A percentile compares a stretch with the other conserved stretches of the same genome.
Conservation (phyloP, 768 basidiomycete genomes). For the Coprinopsis sp. region DNA sequence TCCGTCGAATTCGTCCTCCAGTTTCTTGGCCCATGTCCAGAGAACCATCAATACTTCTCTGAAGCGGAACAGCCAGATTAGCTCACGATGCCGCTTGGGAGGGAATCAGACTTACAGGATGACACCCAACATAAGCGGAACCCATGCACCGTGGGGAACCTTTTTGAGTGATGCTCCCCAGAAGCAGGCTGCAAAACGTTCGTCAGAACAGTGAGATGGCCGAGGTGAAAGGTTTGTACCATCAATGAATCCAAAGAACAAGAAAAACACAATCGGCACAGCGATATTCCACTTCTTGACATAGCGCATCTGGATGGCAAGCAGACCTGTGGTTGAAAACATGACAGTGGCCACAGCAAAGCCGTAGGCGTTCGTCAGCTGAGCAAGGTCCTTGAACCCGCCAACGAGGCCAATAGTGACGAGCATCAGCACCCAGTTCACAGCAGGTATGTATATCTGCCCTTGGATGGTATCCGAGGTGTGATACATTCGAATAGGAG, state of each 20-base stretch:
- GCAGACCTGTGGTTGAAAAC: slow-evolving; percentile 53
- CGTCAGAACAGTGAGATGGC: no score
- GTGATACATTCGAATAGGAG: slow-evolving; percentile 52
- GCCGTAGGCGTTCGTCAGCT: slow-evolving; percentile 59
- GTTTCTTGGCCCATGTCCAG: slow-evolving; percentile 65
- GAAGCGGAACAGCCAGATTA: background rate
- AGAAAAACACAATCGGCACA: slow-evolving; percentile 41
- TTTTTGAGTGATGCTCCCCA: slow-evolving; percentile 62
- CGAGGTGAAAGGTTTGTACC: slow-evolving; percentile 26
- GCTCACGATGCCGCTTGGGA: slow-evolving; percentile 23
- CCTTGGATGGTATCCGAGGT: slow-evolving; percentile 62
- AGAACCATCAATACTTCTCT: slow-evolving; percentile 43
- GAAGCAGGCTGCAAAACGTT: slow-evolving; percentile 38
- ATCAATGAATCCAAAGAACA: slow-evolving; percentile 61
- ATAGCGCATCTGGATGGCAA: slow-evolving; percentile 53
- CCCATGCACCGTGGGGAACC: slow-evolving; percentile 63
- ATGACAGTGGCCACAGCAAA: slow-evolving; percentile 66
- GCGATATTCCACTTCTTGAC: slow-evolving; percentile 46
- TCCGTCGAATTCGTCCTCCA: slow-evolving; percentile 61
- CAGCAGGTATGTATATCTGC: slow-evolving; percentile 61
- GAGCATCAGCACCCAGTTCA: slow-evolving; percentile 58
- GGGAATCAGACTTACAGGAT: slow-evolving; percentile 35
- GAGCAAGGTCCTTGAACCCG: slow-evolving; percentile 47
- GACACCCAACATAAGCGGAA: slow-evolving; percentile 53
- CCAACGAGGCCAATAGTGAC: slow-evolving; percentile 49